A percentile compares a stretch with the other conserved stretches of the same genome.
phyloP scores from a whole-genome alignment of 495 filamentous ascomycete genomes.

The Penicillium canescens region DNA sequence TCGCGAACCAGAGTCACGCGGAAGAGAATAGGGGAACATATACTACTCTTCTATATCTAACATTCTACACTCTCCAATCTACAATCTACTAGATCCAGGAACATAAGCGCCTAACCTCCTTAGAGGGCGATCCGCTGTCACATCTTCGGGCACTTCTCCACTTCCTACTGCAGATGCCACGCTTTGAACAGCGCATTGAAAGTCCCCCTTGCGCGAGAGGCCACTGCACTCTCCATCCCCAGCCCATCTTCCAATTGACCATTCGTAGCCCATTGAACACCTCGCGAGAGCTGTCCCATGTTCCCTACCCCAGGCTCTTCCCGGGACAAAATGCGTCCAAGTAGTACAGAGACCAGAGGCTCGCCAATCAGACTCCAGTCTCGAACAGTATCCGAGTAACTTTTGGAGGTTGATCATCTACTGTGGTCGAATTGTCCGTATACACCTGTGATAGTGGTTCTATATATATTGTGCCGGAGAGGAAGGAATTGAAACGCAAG shows the following conservation, averaged over 20 bases:
- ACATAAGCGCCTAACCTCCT: slow-evolving; percentile 27
- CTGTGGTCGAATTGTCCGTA: slow-evolving; percentile 6
- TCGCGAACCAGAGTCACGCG: too few species aligned
- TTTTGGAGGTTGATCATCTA: slow-evolving; percentile 18
- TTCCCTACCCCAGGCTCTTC: slow-evolving; percentile 11
- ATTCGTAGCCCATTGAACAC: neutral
- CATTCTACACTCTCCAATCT: too few species aligned
- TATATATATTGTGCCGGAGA: neutral
- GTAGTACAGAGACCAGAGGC: slow-evolving; percentile 16
- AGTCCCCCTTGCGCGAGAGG: slow-evolving; percentile 18
- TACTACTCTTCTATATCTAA: too few species aligned
- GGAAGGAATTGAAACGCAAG: neutral
- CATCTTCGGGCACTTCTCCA: slow-evolving; percentile 30
- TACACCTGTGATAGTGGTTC: too few species aligned
- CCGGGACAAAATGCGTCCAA: slow-evolving; percentile 12
- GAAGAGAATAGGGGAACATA: too few species aligned
- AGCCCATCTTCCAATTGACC: slow-evolving; percentile 19
- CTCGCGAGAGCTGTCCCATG: slow-evolving; percentile 8
- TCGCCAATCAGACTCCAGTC: slow-evolving; percentile 21
- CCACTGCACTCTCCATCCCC: slow-evolving; percentile 5
- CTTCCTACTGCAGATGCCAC: slow-evolving; percentile 42
- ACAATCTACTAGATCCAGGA: slow-evolving; percentile 21
- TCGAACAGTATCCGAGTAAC: slow-evolving; percentile 22
- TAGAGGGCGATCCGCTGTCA: slow-evolving; percentile 42
- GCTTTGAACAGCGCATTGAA: slow-evolving; percentile 39